These are phyloP conservation scores for Cucurbita ficifolia DNA, from an alignment of 306 rosid genomes.

Conservation along the genomic window DNA sequence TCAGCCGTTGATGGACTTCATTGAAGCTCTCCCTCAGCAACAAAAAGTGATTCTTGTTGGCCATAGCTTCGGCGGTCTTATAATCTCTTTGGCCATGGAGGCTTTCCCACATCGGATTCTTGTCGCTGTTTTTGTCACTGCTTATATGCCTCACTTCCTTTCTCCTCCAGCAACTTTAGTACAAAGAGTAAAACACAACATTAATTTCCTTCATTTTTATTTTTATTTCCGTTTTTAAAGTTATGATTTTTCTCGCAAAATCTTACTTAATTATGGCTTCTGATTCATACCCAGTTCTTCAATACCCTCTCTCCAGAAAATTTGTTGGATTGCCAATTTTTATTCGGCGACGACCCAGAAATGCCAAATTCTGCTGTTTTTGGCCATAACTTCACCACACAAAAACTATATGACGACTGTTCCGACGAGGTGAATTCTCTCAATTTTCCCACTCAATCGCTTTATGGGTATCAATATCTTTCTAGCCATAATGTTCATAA, in stretches of 20 bases:
- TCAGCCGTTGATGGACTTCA: background rate
- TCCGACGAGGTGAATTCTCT: background rate
- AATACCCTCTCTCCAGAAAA: background rate
- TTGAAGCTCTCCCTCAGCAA: background rate
- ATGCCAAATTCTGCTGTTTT: background rate
- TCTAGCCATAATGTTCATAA: too few relatives aligned
- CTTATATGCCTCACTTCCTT: conserved; percentile 2
- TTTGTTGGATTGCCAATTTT: background rate
- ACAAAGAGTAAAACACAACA: background rate
- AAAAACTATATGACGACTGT: background rate
- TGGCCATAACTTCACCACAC: background rate
- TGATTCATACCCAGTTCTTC: background rate
- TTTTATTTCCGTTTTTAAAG: background rate
- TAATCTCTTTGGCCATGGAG: background rate
- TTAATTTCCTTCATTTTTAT: background rate
- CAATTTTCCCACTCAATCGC: background rate
- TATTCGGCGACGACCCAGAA: background rate
- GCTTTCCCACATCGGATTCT: background rate
- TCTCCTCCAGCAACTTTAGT: background rate
- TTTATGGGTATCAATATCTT: too few relatives aligned
- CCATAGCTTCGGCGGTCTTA: background rate
- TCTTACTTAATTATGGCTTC: background rate
- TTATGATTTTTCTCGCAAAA: background rate
- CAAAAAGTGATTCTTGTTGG: background rate
- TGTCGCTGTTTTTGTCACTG: conserved; percentile 4